phyloP scores from a whole-genome alignment of 75 land plant genomes.

The Selaginella moellendorffii region DNA sequence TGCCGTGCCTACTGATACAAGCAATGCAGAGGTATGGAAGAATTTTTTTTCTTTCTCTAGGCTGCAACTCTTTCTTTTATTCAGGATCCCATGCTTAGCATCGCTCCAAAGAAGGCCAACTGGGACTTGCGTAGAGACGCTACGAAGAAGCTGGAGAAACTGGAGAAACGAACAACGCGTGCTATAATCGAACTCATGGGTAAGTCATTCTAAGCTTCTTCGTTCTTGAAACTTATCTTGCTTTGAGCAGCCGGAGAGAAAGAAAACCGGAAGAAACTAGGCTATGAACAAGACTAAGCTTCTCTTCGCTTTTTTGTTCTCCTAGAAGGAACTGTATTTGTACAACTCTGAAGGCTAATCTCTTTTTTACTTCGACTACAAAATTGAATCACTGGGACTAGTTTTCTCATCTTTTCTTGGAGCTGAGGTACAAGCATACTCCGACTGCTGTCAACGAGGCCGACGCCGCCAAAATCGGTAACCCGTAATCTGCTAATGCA shows the following conservation, averaged over 20 bases:
- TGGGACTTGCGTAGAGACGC: conserved; percentile 95
- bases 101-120: conserved; percentile 96
- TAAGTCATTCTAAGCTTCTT: too few relatives aligned
- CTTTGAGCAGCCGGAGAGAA: background rate
- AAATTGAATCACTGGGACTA: too few relatives aligned
- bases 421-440: background rate
- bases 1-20: conserved; percentile 32
- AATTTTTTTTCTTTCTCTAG: background rate
- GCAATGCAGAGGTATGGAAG: background rate
- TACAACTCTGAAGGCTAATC: too few relatives aligned
- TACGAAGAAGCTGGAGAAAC: conserved; percentile 93
- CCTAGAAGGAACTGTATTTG: too few relatives aligned
- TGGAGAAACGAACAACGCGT: conserved; percentile 85
- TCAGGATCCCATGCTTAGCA: conserved; percentile 87
- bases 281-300: too few relatives aligned
- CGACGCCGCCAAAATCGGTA: background rate
- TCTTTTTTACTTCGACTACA: too few relatives aligned
- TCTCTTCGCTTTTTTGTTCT: too few relatives aligned
- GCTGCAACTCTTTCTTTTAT: background rate
- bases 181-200: conserved; percentile 71
- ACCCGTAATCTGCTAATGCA: background rate
- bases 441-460: background rate
- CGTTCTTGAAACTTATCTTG: background rate
- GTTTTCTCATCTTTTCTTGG: background rate
- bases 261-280: background rate